Conservation (phyloP, 306 rosid species). For the Ziziphus jujuba region DNA sequence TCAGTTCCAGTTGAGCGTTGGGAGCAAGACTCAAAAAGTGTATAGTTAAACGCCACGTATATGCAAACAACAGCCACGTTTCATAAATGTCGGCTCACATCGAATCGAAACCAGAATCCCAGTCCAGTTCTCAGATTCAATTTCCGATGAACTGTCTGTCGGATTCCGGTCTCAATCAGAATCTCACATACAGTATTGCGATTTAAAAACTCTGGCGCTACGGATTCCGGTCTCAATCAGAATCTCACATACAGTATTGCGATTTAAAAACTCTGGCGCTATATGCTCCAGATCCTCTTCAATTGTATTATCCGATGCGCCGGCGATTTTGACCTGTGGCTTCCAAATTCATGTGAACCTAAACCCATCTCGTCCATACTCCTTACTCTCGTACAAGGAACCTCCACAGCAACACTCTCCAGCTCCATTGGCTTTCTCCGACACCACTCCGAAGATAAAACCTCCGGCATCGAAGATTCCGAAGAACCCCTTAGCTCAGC, state of each 20-base stretch:
- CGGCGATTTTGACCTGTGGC: neutral
- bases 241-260: neutral
- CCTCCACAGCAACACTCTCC: neutral
- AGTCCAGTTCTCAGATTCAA: neutral
- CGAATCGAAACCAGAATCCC: neutral
- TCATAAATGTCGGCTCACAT: neutral
- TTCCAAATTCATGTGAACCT: constrained; percentile 10
- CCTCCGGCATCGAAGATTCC: constrained; percentile 8
- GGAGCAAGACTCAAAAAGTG: neutral
- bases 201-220: too few species aligned
- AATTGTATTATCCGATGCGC: neutral
- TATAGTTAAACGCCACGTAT: neutral
- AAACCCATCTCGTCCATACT: neutral
- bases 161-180: neutral
- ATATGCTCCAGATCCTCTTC: constrained; percentile 37
- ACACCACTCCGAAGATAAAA: constrained; percentile 15
- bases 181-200: neutral
- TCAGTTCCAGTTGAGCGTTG: too few species aligned
- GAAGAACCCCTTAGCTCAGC: constrained; percentile 16
- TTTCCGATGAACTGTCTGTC: neutral
- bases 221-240: neutral
- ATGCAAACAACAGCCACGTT: too few species aligned
- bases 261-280: neutral
- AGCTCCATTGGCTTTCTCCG: constrained; percentile 35
- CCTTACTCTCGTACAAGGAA: constrained; percentile 11